Evolutionary conservation across 768 basidiomycete genomes (phyloP).

Genomic region (Galerina marginata): DNA sequence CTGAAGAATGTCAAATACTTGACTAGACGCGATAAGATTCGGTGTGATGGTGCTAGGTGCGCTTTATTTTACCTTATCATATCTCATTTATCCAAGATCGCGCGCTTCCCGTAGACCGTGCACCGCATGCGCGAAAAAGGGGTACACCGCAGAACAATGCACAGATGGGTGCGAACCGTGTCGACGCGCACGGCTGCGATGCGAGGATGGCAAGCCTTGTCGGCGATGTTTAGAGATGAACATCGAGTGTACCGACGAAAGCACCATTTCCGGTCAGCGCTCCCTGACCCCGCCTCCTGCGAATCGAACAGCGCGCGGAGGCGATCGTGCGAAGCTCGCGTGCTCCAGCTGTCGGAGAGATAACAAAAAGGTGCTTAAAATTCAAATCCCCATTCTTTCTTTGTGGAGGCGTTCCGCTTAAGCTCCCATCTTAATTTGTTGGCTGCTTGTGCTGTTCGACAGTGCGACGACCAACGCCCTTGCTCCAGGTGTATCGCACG

Average conservation of each 20-base stretch:
- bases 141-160: slow-evolving; percentile 56
- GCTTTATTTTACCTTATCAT: slow-evolving; percentile 13
- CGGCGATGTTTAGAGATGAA: slow-evolving; percentile 56
- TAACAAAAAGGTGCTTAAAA: slow-evolving; percentile 61
- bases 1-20: not conserved
- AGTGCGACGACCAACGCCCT: slow-evolving; percentile 71
- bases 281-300: slow-evolving; percentile 12
- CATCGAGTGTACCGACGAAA: slow-evolving; percentile 56
- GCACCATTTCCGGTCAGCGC: slow-evolving; percentile 25
- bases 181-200: slow-evolving; percentile 60
- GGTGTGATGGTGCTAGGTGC: slow-evolving; percentile 61
- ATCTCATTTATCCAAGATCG: slow-evolving; percentile 1
- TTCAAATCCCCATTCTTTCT: not conserved
- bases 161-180: slow-evolving; percentile 67
- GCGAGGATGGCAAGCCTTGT: slow-evolving; percentile 55
- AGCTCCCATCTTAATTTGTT: slow-evolving; percentile 7
- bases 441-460: not conserved
- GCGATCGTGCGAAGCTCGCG: slow-evolving; percentile 62
- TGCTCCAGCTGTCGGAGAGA: slow-evolving; percentile 66
- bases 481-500: slow-evolving; percentile 63
- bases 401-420: not conserved
- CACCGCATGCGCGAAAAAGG: slow-evolving; percentile 60
- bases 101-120: slow-evolving; percentile 51
- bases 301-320: slow-evolving; percentile 28
- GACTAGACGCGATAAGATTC: slow-evolving; percentile 62